These are phyloP conservation scores for Helotiales sp. DNA, from an alignment of 2,329 filamentous ascomycete genomes.

Conservation along the genomic window DNA sequence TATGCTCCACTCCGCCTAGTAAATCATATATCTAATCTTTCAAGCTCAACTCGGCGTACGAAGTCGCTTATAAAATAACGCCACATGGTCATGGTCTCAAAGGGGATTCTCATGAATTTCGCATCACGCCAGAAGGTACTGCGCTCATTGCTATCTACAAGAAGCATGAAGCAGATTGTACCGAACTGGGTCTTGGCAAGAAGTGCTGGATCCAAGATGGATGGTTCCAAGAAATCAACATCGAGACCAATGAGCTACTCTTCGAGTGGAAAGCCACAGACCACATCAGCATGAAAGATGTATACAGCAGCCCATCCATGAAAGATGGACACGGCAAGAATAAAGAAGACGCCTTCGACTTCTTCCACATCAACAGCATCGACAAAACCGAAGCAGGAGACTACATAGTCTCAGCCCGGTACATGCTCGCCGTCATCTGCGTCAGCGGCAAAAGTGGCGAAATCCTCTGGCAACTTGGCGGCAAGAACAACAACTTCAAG, in stretches of 20 bases:
- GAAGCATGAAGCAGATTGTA: slow-evolving; percentile 17
- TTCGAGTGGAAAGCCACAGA: slow-evolving; percentile 57
- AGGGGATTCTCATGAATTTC: slow-evolving; percentile 24
- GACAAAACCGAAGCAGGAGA: slow-evolving; percentile 48
- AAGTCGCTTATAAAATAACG: slow-evolving; percentile 15
- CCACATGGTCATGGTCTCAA: slow-evolving; percentile 15
- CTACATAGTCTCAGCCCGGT: slow-evolving; percentile 54
- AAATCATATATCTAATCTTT: background rate
- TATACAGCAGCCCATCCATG: slow-evolving; percentile 21
- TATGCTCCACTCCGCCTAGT: background rate
- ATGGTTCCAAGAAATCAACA: slow-evolving; percentile 54
- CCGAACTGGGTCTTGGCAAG: slow-evolving; percentile 13
- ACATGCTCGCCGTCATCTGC: slow-evolving; percentile 52
- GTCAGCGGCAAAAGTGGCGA: slow-evolving; percentile 51
- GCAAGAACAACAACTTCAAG: slow-evolving; percentile 50
- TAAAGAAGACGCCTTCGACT: slow-evolving; percentile 33
- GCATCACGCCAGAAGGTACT: slow-evolving; percentile 21
- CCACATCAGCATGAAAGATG: slow-evolving; percentile 38
- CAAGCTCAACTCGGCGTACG: slow-evolving; percentile 3
- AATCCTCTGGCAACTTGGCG: slow-evolving; percentile 54
- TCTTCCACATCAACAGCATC: slow-evolving; percentile 44
- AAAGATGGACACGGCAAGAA: slow-evolving; percentile 28
- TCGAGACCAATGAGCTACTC: slow-evolving; percentile 53
- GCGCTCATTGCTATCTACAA: slow-evolving; percentile 24
- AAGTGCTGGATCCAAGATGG: slow-evolving; percentile 30